These are phyloP conservation scores for Ceratobasidium sp. DNA, from an alignment of 1,284 basidiomycete genomes.

Conservation along the genomic window DNA sequence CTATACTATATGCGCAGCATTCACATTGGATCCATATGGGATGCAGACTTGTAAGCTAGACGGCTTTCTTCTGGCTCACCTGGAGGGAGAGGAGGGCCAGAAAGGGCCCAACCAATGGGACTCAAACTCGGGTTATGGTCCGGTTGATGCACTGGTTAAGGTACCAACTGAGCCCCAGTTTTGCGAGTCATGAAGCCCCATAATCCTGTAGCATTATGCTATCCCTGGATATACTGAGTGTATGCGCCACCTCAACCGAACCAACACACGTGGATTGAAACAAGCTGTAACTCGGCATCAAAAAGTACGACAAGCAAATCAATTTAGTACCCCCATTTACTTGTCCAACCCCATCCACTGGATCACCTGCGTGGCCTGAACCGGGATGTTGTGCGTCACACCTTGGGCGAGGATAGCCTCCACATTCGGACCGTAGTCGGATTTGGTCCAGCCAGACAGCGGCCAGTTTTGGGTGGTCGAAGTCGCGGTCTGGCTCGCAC, in stretches of 20 bases:
- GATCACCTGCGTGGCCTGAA: constrained; percentile 4
- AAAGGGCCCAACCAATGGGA: no score
- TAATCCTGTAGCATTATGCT: no score
- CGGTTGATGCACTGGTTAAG: no score
- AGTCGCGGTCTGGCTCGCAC: constrained; percentile 60
- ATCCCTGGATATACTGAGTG: background rate
- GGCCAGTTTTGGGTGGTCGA: constrained; percentile 61
- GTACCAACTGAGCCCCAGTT: no score
- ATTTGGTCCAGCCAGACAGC: constrained; percentile 62
- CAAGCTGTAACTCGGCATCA: background rate
- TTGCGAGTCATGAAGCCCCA: no score
- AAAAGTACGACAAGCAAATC: background rate
- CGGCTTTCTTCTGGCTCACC: no score
- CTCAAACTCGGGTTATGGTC: no score
- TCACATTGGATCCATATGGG: no score
- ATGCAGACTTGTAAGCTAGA: no score
- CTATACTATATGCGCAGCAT: no score
- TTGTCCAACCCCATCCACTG: constrained; percentile 28
- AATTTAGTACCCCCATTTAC: background rate
- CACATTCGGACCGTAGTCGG: constrained; percentile 65
- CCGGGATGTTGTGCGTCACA: constrained; percentile 15
- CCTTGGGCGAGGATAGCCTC: constrained; percentile 63
- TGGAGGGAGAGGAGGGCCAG: no score
- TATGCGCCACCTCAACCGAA: background rate
- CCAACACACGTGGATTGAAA: background rate